Base-by-base conservation (phyloP, 2,329 filamentous ascomycete species). In the Aspergillus sergii region DNA sequence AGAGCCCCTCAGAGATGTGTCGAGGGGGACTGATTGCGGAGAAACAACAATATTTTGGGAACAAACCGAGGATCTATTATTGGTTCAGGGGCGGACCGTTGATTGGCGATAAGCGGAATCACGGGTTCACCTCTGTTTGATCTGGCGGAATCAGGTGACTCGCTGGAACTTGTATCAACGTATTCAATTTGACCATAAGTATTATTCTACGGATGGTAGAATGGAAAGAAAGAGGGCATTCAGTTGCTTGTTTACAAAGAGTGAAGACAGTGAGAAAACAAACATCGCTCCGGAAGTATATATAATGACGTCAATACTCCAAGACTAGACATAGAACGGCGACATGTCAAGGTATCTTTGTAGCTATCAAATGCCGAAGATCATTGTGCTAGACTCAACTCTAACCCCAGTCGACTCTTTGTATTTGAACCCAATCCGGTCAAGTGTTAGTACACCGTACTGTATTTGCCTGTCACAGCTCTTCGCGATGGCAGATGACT, bases 1-100 rank as follows among this genome's bases (percentile, higher is more conserved):
- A 48, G 50, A 54, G 56, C 48, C 58, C 56, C 59, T 60, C 50
- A 60, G 36, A 63, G 64, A 68, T 62, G 54, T 56, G 41, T 53
- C 61, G 50, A 53, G 64, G 45, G 61, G 30, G 50, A 61, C 30
- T 54, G 54, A 30, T 41, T 46, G 57, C 50, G 45, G 61, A 58
- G 56, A 58, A 50, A 60, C 46, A 63, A 60, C 45, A 36, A 58
- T 45, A 50, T 30, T 30, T 28, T n/a, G 23, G 46, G 46, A 50
- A 28, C 26, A 56, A 46, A 11, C 32, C 53, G 51, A 43, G 41
- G 53, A 21, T 65, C 58, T 61, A 60, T 64, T 36, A 59, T 62
- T 45, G 60, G 64, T 55, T 69, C 69, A 71, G 69, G 69, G 69
- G 69, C 62, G 62, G 66, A 64, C 28, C 41, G 32, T 36, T 19